Conservation (phyloP, 495 filamentous ascomycete species). For the Trichodelitschia bisporula region DNA sequence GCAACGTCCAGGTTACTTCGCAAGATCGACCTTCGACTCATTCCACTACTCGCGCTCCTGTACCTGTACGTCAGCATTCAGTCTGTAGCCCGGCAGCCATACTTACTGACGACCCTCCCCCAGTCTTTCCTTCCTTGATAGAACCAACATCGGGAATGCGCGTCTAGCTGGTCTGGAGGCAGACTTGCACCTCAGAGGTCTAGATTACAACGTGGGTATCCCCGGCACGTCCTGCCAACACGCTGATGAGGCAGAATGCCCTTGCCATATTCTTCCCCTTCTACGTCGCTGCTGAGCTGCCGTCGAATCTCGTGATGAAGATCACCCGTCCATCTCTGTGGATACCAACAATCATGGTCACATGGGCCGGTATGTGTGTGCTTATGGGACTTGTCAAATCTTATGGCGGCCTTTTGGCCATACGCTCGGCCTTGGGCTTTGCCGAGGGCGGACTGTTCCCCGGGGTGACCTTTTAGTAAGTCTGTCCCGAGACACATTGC, state of each 20-base stretch:
- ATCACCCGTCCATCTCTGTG: slow-evolving; percentile 16
- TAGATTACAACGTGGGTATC: slow-evolving; percentile 42
- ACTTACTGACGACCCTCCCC: slow-evolving; percentile 43
- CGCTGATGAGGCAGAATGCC: slow-evolving; percentile 12
- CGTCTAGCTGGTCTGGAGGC: slow-evolving; percentile 50
- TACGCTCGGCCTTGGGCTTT: slow-evolving; percentile 67
- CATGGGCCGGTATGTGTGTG: slow-evolving; percentile 57
- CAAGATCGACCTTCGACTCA: slow-evolving; percentile 43
- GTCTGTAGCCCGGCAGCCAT: neutral
- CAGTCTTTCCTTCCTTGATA: slow-evolving; percentile 51
- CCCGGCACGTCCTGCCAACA: neutral
- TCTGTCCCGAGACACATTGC: too few relatives aligned
- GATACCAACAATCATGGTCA: slow-evolving; percentile 28
- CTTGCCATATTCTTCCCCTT: slow-evolving; percentile 84
- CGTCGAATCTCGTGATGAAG: slow-evolving; percentile 79
- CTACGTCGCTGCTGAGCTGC: slow-evolving; percentile 65
- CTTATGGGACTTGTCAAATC: slow-evolving; percentile 65
- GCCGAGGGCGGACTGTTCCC: slow-evolving; percentile 70
- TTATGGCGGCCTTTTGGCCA: slow-evolving; percentile 55
- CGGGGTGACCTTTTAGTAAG: slow-evolving; percentile 55
- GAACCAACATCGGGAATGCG: slow-evolving; percentile 47
- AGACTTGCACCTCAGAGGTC: slow-evolving; percentile 35
- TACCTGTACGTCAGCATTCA: slow-evolving; percentile 3
- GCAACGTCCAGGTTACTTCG: slow-evolving; percentile 24
- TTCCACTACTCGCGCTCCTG: slow-evolving; percentile 34